A percentile compares a stretch with the other conserved stretches of the same genome.
Conservation (phyloP, 2,329 filamentous ascomycete species). For the Aureobasidium sp. region DNA sequence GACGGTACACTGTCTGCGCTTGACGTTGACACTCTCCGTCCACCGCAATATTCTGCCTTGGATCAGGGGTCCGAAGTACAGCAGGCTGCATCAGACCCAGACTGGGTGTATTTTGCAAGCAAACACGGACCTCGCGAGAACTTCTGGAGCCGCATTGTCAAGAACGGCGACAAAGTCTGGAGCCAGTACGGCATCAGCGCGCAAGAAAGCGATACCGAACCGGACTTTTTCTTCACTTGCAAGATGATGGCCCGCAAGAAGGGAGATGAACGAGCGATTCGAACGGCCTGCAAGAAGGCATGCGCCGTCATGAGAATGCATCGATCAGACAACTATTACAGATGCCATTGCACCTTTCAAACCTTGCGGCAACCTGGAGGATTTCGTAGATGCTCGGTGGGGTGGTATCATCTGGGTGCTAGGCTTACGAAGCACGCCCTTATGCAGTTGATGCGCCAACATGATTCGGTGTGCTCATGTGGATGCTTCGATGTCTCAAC, state of each 20-base stretch:
- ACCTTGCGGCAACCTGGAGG: neutral
- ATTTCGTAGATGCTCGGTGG: neutral
- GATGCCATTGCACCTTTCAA: neutral
- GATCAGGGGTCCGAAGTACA: neutral
- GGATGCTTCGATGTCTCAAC: neutral
- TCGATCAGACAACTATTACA: neutral
- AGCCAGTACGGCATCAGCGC: neutral
- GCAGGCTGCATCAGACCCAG: neutral
- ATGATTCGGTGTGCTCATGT: neutral
- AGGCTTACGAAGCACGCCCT: neutral
- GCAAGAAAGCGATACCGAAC: neutral
- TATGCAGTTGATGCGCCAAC: accelerated
- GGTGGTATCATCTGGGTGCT: neutral
- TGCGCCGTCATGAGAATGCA: neutral
- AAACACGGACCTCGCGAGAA: neutral
- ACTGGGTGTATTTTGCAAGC: neutral
- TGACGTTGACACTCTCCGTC: neutral
- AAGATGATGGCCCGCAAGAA: neutral
- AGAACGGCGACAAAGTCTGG: neutral
- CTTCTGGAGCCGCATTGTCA: neutral
- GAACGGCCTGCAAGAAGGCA: neutral
- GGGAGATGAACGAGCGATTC: neutral
- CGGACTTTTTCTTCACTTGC: neutral
- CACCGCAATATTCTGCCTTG: neutral
- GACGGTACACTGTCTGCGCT: neutral